These are phyloP conservation scores for Pholiota adiposa DNA, from an alignment of 1,284 basidiomycete genomes.

Conservation along the genomic window DNA sequence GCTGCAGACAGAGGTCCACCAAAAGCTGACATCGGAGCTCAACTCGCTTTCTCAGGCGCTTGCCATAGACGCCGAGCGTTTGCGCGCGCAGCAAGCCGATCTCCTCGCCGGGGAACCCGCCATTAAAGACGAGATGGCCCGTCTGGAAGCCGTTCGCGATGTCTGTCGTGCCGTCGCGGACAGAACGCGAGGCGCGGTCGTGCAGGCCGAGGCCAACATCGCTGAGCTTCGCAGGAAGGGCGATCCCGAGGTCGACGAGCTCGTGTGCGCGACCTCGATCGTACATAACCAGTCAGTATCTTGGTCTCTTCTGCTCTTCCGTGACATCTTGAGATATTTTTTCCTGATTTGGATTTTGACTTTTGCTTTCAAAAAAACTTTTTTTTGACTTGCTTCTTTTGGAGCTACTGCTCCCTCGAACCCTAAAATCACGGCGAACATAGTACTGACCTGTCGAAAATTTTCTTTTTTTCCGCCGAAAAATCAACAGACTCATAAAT, in stretches of 20 bases:
- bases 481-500: conserved; percentile 78
- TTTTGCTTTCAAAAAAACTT: background rate
- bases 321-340: conserved; percentile 7
- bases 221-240: conserved; percentile 73
- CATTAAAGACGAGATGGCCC: conserved; percentile 92
- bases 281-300: conserved; percentile 90
- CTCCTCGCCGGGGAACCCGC: conserved; percentile 90
- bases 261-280: conserved; percentile 93
- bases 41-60: conserved; percentile 69
- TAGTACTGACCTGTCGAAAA: conserved; percentile 1
- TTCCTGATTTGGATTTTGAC: conserved; percentile 5
- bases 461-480: background rate
- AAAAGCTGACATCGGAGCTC: conserved; percentile 75
- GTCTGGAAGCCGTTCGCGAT: conserved; percentile 93
- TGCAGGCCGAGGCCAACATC: conserved; percentile 69
- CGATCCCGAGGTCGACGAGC: conserved; percentile 88
- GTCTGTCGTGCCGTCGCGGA: conserved; percentile 84
- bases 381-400: conserved; percentile 15
- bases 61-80: conserved; percentile 71
- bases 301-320: conserved; percentile 11
- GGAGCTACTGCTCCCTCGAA: conserved; percentile 9
- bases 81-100: conserved; percentile 82
- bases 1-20: conserved; percentile 83
- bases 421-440: conserved; percentile 9
- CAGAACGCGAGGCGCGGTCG: conserved; percentile 67